Evolutionary conservation across 1,139 yeast species (phyloP).

Genomic region (Lodderomyces margitis): DNA sequence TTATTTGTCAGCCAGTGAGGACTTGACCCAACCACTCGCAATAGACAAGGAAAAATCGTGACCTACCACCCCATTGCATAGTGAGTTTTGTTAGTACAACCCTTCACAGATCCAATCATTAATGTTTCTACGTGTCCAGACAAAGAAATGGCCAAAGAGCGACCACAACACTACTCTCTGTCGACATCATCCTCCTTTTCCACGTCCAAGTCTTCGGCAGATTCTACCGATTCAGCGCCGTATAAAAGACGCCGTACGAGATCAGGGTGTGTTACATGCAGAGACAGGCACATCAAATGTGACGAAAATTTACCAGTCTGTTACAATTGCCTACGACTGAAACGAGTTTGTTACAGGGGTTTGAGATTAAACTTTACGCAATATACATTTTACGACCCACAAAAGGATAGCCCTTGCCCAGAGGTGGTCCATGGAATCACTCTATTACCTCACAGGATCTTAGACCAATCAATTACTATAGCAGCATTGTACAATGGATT

Average conservation of each 20-base stretch:
- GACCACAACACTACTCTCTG: not conserved
- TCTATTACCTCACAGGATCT: conserved; percentile 18
- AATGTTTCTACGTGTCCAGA: not conserved
- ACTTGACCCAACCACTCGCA: no score
- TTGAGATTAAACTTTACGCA: conserved; percentile 46
- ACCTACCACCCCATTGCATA: no score
- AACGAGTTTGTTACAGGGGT: conserved; percentile 44
- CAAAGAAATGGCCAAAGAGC: not conserved
- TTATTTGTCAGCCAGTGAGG: no score
- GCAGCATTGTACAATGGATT: conserved; percentile 35
- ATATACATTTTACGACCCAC: conserved; percentile 41
- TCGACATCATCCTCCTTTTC: not conserved
- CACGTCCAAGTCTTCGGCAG: not conserved
- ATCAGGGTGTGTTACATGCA: conserved; percentile 48
- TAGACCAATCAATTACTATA: conserved; percentile 45
- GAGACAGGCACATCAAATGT: conserved; percentile 50
- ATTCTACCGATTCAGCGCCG: conserved; percentile 8
- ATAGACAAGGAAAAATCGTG: no score
- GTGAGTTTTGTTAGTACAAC: not conserved
- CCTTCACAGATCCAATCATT: not conserved
- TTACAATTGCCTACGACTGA: conserved; percentile 42
- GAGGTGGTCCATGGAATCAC: not conserved
- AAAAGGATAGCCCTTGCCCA: conserved; percentile 12
- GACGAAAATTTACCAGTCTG: conserved; percentile 49
- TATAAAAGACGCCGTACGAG: conserved; percentile 38